These are phyloP conservation scores for Aspergillus cavernicola DNA, from an alignment of 495 filamentous ascomycete genomes.

Conservation along the genomic window DNA sequence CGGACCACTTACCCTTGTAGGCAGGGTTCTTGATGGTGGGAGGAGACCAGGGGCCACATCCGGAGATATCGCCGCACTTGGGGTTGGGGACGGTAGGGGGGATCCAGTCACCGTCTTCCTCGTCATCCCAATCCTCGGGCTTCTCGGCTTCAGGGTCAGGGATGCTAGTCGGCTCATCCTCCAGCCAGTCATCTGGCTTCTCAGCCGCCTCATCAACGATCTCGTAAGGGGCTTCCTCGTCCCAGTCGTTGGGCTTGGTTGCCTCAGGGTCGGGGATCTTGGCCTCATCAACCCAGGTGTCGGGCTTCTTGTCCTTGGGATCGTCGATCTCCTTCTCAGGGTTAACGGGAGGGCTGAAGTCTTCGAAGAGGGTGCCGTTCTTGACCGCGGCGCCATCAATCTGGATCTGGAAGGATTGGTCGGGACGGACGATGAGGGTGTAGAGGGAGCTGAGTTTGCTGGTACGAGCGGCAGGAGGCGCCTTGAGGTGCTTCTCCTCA, in stretches of 20 bases:
- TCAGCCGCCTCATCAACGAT: slow-evolving; percentile 89
- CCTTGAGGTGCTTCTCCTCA: slow-evolving; percentile 97
- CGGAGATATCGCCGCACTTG: slow-evolving; percentile 90
- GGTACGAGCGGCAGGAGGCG: slow-evolving; percentile 79
- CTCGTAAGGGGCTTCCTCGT: slow-evolving; percentile 97
- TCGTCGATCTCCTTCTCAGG: slow-evolving; percentile 96
- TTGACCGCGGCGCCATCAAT: slow-evolving; percentile 83
- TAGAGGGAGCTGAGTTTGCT: slow-evolving; percentile 90
- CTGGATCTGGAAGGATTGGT: slow-evolving; percentile 91
- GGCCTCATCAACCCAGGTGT: slow-evolving; percentile 90
- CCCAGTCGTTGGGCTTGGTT: slow-evolving; percentile 97
- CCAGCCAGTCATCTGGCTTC: slow-evolving; percentile 94
- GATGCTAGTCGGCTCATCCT: slow-evolving; percentile 78
- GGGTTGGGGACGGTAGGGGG: slow-evolving; percentile 91
- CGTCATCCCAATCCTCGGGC: slow-evolving; percentile 99
- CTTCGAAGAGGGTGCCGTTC: slow-evolving; percentile 87
- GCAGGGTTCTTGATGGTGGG: slow-evolving; percentile 93
- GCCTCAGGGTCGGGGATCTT: slow-evolving; percentile 90
- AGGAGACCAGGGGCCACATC: slow-evolving; percentile 89
- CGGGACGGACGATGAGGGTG: slow-evolving; percentile 90
- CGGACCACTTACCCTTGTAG: slow-evolving; percentile 99
- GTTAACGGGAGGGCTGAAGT: slow-evolving; percentile 92
- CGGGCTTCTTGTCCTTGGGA: slow-evolving; percentile 90
- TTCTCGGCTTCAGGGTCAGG: slow-evolving; percentile 97
- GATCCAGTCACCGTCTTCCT: slow-evolving; percentile 99